Evolutionary conservation across 2,329 filamentous ascomycete species (phyloP).

Genomic region (Colletotrichum melonis): DNA sequence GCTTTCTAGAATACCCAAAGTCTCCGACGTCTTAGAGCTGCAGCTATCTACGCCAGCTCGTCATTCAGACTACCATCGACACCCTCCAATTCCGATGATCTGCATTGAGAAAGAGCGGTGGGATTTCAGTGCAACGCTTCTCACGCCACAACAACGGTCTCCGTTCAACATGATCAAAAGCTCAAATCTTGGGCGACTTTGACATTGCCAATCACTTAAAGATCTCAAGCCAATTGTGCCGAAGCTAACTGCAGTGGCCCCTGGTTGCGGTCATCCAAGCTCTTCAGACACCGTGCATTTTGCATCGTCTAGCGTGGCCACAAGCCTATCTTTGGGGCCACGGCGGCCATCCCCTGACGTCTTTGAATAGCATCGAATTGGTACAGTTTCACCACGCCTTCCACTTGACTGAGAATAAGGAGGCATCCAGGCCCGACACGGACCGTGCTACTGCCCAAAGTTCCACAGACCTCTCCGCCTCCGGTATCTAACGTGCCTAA

Average conservation of each 20-base stretch:
- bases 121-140: constrained; percentile 18
- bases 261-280: constrained; percentile 11
- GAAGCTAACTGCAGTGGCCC: constrained; percentile 11
- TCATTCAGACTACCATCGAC: constrained; percentile 23
- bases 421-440: constrained; percentile 16
- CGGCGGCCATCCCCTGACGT: not conserved
- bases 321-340: constrained; percentile 8
- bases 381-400: not conserved
- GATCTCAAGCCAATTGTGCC: constrained; percentile 3
- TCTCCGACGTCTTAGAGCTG: constrained; percentile 24
- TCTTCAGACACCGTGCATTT: constrained; percentile 6
- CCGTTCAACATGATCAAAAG: constrained; percentile 9
- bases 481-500: not conserved
- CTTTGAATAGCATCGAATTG: not conserved
- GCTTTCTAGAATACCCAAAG: constrained; percentile 18
- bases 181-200: not conserved
- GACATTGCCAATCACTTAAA: not conserved
- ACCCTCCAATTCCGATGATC: constrained; percentile 17
- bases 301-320: not conserved
- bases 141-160: constrained; percentile 14
- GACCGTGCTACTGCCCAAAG: constrained; percentile 14
- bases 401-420: constrained; percentile 2
- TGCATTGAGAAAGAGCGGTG: constrained; percentile 32
- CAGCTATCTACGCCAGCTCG: constrained; percentile 29
- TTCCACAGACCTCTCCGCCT: constrained; percentile 17